These are phyloP conservation scores for Xylaria polymorpha DNA, from an alignment of 2,329 filamentous ascomycete species.

Conservation along the genomic window DNA sequence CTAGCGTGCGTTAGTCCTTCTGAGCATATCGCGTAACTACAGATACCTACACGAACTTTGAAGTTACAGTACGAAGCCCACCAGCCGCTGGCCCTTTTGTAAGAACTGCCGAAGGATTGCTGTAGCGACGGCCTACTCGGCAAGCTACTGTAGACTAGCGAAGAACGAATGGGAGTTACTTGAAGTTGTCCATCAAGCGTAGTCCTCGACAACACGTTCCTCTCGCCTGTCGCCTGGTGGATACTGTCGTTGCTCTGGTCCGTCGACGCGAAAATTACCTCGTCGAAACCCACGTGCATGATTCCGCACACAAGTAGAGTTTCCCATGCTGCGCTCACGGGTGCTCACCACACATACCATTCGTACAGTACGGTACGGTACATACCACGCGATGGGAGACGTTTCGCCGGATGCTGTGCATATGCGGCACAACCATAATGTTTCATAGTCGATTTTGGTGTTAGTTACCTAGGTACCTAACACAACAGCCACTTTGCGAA, in stretches of 20 bases:
- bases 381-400: neutral
- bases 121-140: neutral
- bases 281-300: slow-evolving; percentile 9
- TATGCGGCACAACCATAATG: slow-evolving; percentile 18
- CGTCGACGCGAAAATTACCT: neutral
- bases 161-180: slow-evolving; percentile 13
- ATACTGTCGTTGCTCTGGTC: neutral
- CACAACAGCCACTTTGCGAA: neutral
- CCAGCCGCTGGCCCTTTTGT: neutral
- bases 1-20: slow-evolving; percentile 3
- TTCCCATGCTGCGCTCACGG: slow-evolving; percentile 6
- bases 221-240: neutral
- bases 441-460: neutral
- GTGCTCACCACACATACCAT: neutral
- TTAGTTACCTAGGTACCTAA: no score
- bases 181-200: neutral
- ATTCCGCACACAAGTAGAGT: neutral
- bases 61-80: neutral
- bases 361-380: neutral
- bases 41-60: slow-evolving; percentile 7
- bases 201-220: neutral
- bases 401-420: neutral
- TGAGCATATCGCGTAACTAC: neutral
- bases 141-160: neutral
- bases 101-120: slow-evolving; percentile 25